A percentile compares a stretch with the other conserved stretches of the same genome.
Conservation (phyloP, 2,329 filamentous ascomycete species). For the Scedosporium minutisporum region DNA sequence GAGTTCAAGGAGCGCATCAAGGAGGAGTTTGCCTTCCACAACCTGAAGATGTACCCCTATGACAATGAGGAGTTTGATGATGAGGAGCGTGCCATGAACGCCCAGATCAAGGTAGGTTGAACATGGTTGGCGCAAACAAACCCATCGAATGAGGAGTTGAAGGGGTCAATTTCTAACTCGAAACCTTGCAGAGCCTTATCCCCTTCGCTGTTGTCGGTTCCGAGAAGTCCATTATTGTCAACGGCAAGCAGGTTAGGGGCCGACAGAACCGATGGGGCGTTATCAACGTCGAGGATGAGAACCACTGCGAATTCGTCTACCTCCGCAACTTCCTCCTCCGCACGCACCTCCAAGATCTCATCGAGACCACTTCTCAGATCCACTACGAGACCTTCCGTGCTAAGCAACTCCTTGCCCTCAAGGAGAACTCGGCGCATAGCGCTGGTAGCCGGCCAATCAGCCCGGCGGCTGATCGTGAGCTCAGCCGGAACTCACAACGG, state of each 20-base stretch:
- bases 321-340: conserved; percentile 97
- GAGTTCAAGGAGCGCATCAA: conserved; percentile 99
- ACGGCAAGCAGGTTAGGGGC: conserved; percentile 92
- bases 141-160: neutral
- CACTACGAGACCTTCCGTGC: conserved; percentile 99
- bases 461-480: conserved; percentile 84
- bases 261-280: conserved; percentile 99
- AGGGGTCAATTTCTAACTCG: neutral
- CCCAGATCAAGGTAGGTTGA: conserved; percentile 78
- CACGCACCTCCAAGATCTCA: conserved; percentile 95
- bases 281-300: conserved; percentile 99
- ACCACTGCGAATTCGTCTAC: conserved; percentile 98
- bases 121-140: neutral
- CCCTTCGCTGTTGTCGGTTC: conserved; percentile 97
- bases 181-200: conserved; percentile 59
- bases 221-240: conserved; percentile 95
- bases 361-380: conserved; percentile 98
- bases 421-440: conserved; percentile 93
- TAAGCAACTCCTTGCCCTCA: conserved; percentile 94
- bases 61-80: conserved; percentile 98
- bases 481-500: conserved; percentile 94
- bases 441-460: conserved; percentile 85
- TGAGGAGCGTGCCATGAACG: conserved; percentile 88
- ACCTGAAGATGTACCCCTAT: conserved; percentile 99
- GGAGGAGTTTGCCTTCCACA: conserved; percentile 99